phyloP scores from a whole-genome alignment of 495 filamentous ascomycete genomes.

The Extremus antarcticus region DNA sequence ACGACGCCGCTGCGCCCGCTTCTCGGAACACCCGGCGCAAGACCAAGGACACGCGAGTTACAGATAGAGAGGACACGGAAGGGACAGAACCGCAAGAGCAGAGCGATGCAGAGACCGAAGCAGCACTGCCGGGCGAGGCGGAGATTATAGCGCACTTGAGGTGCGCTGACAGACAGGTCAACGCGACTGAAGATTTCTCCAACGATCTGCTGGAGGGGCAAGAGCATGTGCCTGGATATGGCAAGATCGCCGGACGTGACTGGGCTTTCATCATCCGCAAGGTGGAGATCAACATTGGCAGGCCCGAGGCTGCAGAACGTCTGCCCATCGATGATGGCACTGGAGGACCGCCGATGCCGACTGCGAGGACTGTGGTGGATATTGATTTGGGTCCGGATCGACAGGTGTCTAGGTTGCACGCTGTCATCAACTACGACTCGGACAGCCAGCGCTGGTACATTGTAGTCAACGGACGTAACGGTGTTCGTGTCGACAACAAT shows the following conservation, averaged over 20 bases:
- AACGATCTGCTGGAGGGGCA: slow-evolving; percentile 61
- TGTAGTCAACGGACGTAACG: slow-evolving; percentile 78
- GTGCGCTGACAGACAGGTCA: slow-evolving; percentile 46
- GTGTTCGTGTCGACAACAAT: slow-evolving; percentile 65
- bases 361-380: slow-evolving; percentile 51
- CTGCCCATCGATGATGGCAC: slow-evolving; percentile 32
- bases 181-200: slow-evolving; percentile 62
- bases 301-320: slow-evolving; percentile 36
- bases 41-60: slow-evolving; percentile 7
- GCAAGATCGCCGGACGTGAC: slow-evolving; percentile 79
- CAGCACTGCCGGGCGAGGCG: slow-evolving; percentile 36
- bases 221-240: slow-evolving; percentile 75
- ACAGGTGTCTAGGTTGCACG: slow-evolving; percentile 79
- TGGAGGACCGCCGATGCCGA: slow-evolving; percentile 6
- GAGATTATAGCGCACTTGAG: slow-evolving; percentile 60
- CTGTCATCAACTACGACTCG: slow-evolving; percentile 69
- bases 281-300: slow-evolving; percentile 71
- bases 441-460: slow-evolving; percentile 64
- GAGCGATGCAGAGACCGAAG: slow-evolving; percentile 14
- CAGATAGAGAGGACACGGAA: slow-evolving; percentile 17
- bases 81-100: slow-evolving; percentile 16
- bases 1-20: slow-evolving; percentile 5
- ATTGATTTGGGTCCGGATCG: slow-evolving; percentile 93
- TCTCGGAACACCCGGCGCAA: slow-evolving; percentile 11
- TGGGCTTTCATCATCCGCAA: slow-evolving; percentile 93